phyloP scores from a whole-genome alignment of 768 basidiomycete species.

The Tricholoma matsutake region DNA sequence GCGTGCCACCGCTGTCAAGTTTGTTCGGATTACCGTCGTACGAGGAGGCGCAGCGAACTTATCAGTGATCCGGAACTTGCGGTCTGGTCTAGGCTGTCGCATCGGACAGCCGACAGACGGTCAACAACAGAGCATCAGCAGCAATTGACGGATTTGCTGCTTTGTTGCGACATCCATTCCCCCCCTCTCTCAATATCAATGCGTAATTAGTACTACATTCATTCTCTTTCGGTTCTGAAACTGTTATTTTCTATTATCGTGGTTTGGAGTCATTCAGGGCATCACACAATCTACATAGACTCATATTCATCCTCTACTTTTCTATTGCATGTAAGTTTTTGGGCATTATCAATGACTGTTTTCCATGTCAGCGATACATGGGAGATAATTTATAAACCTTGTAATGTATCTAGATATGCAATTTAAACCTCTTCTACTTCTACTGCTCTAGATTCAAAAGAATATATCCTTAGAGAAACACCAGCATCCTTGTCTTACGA shows the following conservation, averaged over 20 bases:
- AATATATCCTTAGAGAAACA: neutral
- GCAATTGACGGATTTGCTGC: neutral
- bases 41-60: constrained; percentile 53
- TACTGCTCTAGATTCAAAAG: constrained; percentile 4
- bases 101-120: neutral
- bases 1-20: constrained; percentile 80
- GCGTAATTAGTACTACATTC: neutral
- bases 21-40: constrained; percentile 83
- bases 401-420: neutral
- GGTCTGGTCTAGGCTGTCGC: constrained; percentile 10
- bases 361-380: neutral
- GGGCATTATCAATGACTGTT: too few species aligned
- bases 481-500: neutral
- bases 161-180: neutral
- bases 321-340: too few species aligned
- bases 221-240: neutral
- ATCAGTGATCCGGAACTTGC: constrained; percentile 20
- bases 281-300: too few species aligned
- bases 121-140: neutral
- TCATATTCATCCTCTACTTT: too few species aligned
- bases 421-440: neutral
- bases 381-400: too few species aligned
- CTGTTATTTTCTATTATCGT: too few species aligned
- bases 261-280: too few species aligned
- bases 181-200: neutral